Base-by-base conservation (phyloP, 768 basidiomycete genomes). In the Calocera cornea region DNA sequence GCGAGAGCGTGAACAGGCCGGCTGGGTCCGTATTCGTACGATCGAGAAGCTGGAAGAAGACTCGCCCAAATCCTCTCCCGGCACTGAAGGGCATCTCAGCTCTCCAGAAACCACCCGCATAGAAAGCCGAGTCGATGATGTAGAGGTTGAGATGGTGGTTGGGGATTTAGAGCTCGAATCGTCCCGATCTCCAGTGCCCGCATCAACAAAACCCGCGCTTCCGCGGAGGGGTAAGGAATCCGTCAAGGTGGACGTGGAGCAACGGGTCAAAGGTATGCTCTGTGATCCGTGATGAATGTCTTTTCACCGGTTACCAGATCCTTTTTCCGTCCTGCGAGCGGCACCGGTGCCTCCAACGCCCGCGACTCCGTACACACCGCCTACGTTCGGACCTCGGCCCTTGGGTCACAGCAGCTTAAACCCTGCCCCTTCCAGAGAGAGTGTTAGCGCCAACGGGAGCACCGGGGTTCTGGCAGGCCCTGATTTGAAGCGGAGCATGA, bases 141-240 rank as follows among this genome's bases (percentile, higher is more conserved):
- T 87, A 36, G 89, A 89, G 71, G 84, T 82, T 22, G 88, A 89
- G 74, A 86, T 90, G 83, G 81, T 92, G 70, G 76, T 91, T 27
- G 88, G 87, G 47, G 88, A 90, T 75, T 31, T 60, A 22, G 67
- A 67, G 34, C 79, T 89, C 69, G 90, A 91, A 68, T 73, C 82
- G 34, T 89, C 88, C 69, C 73, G 74, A 64, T 65, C 73, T 31
- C 69, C 72, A 17, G 65, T 74, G 10, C 70, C 75, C 65, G 68
- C 75, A 65, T n/a, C 38, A 34, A 49, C 66, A 8, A 86, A 82
- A 76, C 27, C 54, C 16, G 19, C 10, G 14, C 2, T 60, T 33
- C 54, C 19, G 71, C 75, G 27, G 83, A 80, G 72, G 74, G 78
- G 44, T 79, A 78, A 68, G 77, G 80, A 75, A 78, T 81, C 79